phyloP scores from a whole-genome alignment of 2,329 filamentous ascomycete genomes.

The Tolypocladium paradoxum region DNA sequence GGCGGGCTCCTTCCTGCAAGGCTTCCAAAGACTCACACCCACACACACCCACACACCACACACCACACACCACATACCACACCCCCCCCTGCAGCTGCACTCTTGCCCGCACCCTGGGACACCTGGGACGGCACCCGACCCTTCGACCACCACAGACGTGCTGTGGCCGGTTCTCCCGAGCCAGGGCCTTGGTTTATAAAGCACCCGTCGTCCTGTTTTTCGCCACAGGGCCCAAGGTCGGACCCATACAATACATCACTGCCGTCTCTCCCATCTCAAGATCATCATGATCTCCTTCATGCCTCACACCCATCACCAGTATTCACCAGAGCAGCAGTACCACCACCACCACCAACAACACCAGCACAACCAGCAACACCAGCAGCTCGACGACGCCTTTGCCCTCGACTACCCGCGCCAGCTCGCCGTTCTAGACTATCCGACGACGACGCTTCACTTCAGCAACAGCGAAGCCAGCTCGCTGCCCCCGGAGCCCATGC shows the following conservation, averaged over 20 bases:
- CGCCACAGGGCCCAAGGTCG: neutral
- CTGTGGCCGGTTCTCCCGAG: constrained; percentile 1
- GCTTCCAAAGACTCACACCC: neutral
- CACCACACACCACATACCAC: too few relatives aligned
- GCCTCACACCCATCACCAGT: neutral
- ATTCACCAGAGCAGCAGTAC: neutral
- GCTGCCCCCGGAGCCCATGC: constrained; percentile 21
- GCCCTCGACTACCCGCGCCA: neutral
- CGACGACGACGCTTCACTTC: neutral
- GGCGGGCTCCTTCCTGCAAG: too few relatives aligned
- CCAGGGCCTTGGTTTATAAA: constrained; percentile 1
- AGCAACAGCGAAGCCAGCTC: neutral
- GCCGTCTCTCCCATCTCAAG: neutral
- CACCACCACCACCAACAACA: neutral
- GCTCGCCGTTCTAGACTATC: neutral
- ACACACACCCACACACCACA: too few relatives aligned
- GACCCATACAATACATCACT: neutral
- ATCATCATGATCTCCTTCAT: constrained; percentile 3
- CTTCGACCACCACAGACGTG: neutral
- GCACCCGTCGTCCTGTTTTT: neutral
- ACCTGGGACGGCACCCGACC: neutral
- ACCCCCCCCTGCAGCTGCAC: neutral
- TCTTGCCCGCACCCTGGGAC: neutral
- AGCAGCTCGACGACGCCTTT: neutral
- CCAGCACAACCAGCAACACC: neutral